These are phyloP conservation scores for Rhodotorula paludigena DNA, from an alignment of 768 basidiomycete species.

Conservation along the genomic window DNA sequence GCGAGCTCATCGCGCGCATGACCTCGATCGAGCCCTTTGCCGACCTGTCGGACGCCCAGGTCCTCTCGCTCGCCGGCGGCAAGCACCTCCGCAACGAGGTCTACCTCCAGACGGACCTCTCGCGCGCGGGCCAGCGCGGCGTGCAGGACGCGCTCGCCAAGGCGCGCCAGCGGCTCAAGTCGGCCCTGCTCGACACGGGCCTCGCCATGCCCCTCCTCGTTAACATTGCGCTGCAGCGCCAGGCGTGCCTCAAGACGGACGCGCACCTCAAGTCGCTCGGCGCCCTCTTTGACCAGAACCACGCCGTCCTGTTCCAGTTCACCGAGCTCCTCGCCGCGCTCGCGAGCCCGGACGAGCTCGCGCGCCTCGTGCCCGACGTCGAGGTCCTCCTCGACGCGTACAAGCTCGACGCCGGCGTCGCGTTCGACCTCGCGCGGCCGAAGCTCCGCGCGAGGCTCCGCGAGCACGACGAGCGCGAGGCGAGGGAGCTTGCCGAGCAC, in stretches of 20 bases:
- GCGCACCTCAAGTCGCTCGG: slow-evolving; percentile 80
- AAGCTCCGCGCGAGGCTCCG: slow-evolving; percentile 32
- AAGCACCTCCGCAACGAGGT: slow-evolving; percentile 80
- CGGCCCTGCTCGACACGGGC: slow-evolving; percentile 49
- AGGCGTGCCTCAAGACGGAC: slow-evolving; percentile 69
- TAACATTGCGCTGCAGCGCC: slow-evolving; percentile 84
- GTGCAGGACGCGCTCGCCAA: slow-evolving; percentile 44
- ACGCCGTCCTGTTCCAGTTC: slow-evolving; percentile 87
- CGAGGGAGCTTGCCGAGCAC: slow-evolving; percentile 5
- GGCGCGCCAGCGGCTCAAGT: slow-evolving; percentile 44
- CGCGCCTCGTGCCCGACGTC: slow-evolving; percentile 68
- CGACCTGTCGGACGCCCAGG: slow-evolving; percentile 79
- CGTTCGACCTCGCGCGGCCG: slow-evolving; percentile 90
- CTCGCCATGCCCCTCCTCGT: slow-evolving; percentile 84
- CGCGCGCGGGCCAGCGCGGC: slow-evolving; percentile 39
- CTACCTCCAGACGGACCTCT: slow-evolving; percentile 45
- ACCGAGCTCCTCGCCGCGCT: slow-evolving; percentile 71
- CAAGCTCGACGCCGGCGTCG: slow-evolving; percentile 75
- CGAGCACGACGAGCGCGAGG: slow-evolving; percentile 20
- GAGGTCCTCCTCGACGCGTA: slow-evolving; percentile 67
- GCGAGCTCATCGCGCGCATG: slow-evolving; percentile 91
- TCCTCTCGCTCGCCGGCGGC: slow-evolving; percentile 86
- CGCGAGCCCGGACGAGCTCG: slow-evolving; percentile 66
- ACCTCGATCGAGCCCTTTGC: slow-evolving; percentile 87
- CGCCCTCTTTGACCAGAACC: slow-evolving; percentile 86